Evolutionary conservation across 2,329 filamentous ascomycete species (phyloP), one percentile per base, ranked within the genome.

Genomic region (Fusarium pseudonygamai): DNA sequence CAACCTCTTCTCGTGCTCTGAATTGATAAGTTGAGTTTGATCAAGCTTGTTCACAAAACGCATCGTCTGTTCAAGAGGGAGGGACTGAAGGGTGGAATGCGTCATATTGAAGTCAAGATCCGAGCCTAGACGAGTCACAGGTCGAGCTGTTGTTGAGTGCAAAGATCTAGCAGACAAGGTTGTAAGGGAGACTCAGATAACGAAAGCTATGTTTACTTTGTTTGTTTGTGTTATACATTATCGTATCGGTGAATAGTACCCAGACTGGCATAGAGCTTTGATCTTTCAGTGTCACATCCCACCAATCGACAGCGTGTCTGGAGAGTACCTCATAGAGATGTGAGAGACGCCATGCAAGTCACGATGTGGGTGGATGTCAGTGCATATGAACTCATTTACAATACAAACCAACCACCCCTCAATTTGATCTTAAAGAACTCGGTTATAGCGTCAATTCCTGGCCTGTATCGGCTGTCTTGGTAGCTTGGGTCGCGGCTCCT

Each of bases 341-440:
- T 8, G 36, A 53, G 49, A 63, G 28, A 26, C 32, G 46, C n/a
- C 49, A 69, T 69, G 71, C 71, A 74, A 47, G 70, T 66, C 67
- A 69, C 63, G 61, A 72, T 67, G 26, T 53, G 39, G 56, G 26
- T 39, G 42, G 60, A 60, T 75, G 61, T 78, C 80, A 75, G 83
- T 84, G 83, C 83, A 83, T 32, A 67, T 50, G 56, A 67, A 57
- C 43, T 32, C 26, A 47, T 65, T 52, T 53, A 30, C n/a, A 37
- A 59, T 52, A 30, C 36, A 47, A 59, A 46, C 39, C 34, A 55
- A 40, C 57, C 56, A 68, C 32, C 32, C 22, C 42, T 47, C 20
- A 24, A 49, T 55, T 64, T 28, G 37, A 42, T 66, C 40, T 63
- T 49, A 37, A 30, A 34, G 34, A 59, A 52, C 18, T 45, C 13